Evolutionary conservation across 768 basidiomycete genomes (phyloP).

Genomic region (Lactarius psammicola): DNA sequence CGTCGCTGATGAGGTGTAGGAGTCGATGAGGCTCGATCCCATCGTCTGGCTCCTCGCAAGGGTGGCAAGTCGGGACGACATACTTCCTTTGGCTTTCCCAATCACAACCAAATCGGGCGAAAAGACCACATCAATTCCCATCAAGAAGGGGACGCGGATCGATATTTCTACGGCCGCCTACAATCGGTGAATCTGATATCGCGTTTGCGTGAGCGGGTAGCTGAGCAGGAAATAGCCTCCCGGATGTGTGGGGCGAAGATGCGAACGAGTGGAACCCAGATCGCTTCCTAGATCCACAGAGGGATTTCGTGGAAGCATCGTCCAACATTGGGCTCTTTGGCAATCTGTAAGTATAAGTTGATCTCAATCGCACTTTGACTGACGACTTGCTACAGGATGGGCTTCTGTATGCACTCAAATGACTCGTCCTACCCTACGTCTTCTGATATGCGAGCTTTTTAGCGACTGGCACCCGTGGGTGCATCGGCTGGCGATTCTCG

Average conservation of each 20-base stretch:
- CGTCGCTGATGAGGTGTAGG: neutral
- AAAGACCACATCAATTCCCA: constrained; percentile 8
- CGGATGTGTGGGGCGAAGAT: constrained; percentile 16
- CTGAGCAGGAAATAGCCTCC: neutral
- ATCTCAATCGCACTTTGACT: neutral
- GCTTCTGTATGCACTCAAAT: constrained; percentile 10
- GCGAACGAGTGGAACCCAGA: constrained; percentile 15
- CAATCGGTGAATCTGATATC: constrained; percentile 7
- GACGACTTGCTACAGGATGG: neutral
- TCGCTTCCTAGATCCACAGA: constrained; percentile 10
- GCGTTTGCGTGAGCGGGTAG: neutral
- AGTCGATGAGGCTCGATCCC: constrained; percentile 5
- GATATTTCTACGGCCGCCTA: neutral
- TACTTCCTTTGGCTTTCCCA: constrained; percentile 12
- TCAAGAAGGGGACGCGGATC: constrained; percentile 12
- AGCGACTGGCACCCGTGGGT: constrained; percentile 1
- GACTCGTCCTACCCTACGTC: neutral
- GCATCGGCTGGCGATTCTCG: constrained; percentile 13
- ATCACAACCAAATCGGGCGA: constrained; percentile 17
- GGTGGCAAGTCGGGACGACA: constrained; percentile 4
- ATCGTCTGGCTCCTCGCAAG: neutral
- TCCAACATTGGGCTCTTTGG: constrained; percentile 7
- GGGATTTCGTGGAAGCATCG: neutral
- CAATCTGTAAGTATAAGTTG: constrained; percentile 1
- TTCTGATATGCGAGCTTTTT: neutral